Conservation (phyloP, 371 early-diverging fungal genomes). For the Furculomyces boomerangus region DNA sequence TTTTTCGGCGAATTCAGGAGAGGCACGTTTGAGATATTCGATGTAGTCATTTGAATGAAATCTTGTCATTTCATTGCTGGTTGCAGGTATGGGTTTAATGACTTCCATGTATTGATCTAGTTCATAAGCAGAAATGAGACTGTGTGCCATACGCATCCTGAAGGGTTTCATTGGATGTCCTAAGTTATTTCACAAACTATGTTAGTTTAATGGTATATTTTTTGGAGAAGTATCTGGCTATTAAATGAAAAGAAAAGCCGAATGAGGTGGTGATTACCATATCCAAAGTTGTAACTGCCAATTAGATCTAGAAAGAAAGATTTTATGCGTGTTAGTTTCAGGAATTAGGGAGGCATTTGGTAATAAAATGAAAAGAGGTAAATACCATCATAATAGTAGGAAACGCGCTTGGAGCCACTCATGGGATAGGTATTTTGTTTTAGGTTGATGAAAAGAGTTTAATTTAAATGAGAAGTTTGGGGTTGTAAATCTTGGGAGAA, state of each 20-base stretch:
- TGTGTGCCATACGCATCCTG: conserved; percentile 95
- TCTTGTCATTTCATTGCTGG: conserved; percentile 84
- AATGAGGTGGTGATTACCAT: conserved; percentile 30
- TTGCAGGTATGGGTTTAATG: conserved; percentile 50
- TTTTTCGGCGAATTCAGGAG: conserved; percentile 45
- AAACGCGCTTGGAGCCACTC: conserved; percentile 32
- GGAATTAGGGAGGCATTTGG: neutral
- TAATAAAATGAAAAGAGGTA: neutral
- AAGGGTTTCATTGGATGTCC: conserved; percentile 96
- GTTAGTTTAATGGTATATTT: conserved; percentile 24
- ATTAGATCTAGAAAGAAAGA: conserved; percentile 38
- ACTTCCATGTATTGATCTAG: conserved; percentile 90
- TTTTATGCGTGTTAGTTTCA: neutral
- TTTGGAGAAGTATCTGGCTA: neutral
- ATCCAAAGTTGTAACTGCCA: conserved; percentile 78
- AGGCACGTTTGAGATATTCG: conserved; percentile 86
- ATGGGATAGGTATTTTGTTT: no score
- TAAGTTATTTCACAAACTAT: conserved; percentile 25
- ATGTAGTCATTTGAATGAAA: conserved; percentile 99
- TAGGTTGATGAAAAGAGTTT: no score
- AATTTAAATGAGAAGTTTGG: no score
- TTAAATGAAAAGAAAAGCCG: neutral
- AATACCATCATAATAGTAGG: conserved; percentile 61
- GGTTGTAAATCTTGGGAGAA: no score
- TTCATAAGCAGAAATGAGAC: conserved; percentile 88